Evolutionary conservation across 371 early-diverging fungal species (phyloP), one percentile per base, ranked within the genome.

Genomic region (Smittium culicis): DNA sequence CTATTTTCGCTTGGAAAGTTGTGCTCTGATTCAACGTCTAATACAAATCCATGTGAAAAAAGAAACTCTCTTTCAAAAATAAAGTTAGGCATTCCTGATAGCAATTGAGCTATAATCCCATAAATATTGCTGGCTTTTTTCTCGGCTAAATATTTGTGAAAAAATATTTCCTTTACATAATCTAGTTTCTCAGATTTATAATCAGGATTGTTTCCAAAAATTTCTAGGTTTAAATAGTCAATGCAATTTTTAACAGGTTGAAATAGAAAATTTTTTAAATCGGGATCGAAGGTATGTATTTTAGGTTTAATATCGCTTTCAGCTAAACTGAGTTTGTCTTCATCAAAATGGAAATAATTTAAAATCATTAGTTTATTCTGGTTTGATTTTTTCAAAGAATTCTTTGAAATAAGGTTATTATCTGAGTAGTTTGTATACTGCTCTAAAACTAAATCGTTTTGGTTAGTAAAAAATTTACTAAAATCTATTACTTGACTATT

Each of bases 21-120:
- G 58, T 70, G 66, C 73, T 94, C 96, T 0, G 92, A 86, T 71
- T 98, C 98, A n/a, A 92, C 83, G 72, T 98, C 98, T 25, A 95
- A 82, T 3, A 96, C 84, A 78, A 94, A 98, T 24, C 86, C 88
- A 68, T 91, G 83, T 30, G 81, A 80, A 35, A 86, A 83, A 29
- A 94, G 80, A 34, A 96, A 77, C 69, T 92, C 92, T 24, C 82
- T 83, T 70, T 89, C 88, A 71, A 89, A 94, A 70, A 85, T 87
- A 25, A 84, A 79, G 3, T 82, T 74, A 11, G 93, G 90, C 0
- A 93, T 77, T 8, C 80, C 75, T 8, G 81, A 77, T 5, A 78
- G 74, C 61, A 54, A 70, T 57, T 25, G 63, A 31, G 67, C 72
- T 31, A 28, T 68, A 32, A 29, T 56, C 14, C 65, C 65, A 45